These are phyloP conservation scores for Leccinum boreale DNA, from an alignment of 768 basidiomycete genomes.

Conservation along the genomic window DNA sequence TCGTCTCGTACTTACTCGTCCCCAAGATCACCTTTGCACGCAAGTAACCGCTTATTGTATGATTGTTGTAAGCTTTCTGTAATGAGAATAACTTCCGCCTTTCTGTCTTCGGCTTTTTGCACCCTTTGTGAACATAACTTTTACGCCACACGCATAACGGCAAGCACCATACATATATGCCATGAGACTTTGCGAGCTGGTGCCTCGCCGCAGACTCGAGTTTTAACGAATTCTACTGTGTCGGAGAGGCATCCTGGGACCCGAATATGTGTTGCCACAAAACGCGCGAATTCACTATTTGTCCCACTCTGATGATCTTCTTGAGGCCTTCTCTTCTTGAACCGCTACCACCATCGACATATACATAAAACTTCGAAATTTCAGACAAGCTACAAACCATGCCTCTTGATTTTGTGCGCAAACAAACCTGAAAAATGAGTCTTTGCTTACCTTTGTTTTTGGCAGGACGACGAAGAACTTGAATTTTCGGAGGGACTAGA, in stretches of 20 bases:
- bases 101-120: constrained; percentile 10
- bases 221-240: constrained; percentile 1
- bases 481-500: constrained; percentile 20
- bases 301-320: background rate
- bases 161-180: constrained; percentile 21
- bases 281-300: constrained; percentile 3
- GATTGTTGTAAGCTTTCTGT: constrained; percentile 28
- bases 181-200: constrained; percentile 25
- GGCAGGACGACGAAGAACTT: constrained; percentile 25
- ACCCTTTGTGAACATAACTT: constrained; percentile 19
- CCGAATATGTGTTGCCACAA: constrained; percentile 6
- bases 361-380: constrained; percentile 6
- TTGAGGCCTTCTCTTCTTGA: constrained; percentile 4
- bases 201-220: constrained; percentile 16
- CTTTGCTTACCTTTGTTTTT: constrained; percentile 5
- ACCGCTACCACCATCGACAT: constrained; percentile 9
- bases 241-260: constrained; percentile 4
- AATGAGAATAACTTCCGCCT: constrained; percentile 27
- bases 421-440: background rate
- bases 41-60: constrained; percentile 46
- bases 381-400: constrained; percentile 1
- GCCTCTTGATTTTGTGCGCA: constrained; percentile 23
- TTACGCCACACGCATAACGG: constrained; percentile 19
- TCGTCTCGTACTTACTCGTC: constrained; percentile 4
- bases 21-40: constrained; percentile 70